These are phyloP conservation scores for Dothistroma pini DNA, from an alignment of 2,329 filamentous ascomycete genomes.

Conservation along the genomic window DNA sequence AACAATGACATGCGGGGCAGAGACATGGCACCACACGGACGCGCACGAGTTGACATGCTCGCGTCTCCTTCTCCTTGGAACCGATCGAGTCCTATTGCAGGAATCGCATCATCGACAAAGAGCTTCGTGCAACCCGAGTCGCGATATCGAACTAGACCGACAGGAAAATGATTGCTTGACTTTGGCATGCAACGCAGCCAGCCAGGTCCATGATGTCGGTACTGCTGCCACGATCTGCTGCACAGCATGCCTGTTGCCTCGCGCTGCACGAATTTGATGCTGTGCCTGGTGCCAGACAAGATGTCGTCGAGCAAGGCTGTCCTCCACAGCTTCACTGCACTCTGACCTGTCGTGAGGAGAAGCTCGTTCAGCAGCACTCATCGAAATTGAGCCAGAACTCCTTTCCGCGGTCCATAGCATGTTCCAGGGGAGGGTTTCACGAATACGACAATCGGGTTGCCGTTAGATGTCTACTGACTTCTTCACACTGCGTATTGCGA, in stretches of 20 bases:
- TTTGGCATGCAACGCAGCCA: neutral
- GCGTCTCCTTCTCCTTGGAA: neutral
- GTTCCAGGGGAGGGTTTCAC: too few relatives aligned
- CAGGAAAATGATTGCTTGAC: neutral
- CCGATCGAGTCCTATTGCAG: neutral
- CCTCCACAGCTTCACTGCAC: neutral
- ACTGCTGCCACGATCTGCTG: neutral
- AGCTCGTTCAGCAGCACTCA: too few relatives aligned
- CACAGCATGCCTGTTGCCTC: neutral
- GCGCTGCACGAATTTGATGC: neutral
- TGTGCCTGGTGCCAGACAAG: neutral
- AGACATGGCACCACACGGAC: constrained; percentile 9
- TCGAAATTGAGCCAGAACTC: too few relatives aligned
- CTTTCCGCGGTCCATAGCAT: too few relatives aligned
- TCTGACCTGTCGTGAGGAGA: neutral
- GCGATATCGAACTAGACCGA: neutral
- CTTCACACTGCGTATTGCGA: neutral
- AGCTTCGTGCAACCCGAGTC: neutral
- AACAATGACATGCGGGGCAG: constrained; percentile 8
- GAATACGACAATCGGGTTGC: too few relatives aligned
- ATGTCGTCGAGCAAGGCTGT: neutral
- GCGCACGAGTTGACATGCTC: constrained; percentile 3
- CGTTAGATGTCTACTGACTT: too few relatives aligned
- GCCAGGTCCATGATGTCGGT: neutral
- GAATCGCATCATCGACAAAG: neutral